Evolutionary conservation across 73 alveolate genomes (phyloP), one percentile per base, ranked within the genome.

Genomic region (Uronychia setigera): DNA sequence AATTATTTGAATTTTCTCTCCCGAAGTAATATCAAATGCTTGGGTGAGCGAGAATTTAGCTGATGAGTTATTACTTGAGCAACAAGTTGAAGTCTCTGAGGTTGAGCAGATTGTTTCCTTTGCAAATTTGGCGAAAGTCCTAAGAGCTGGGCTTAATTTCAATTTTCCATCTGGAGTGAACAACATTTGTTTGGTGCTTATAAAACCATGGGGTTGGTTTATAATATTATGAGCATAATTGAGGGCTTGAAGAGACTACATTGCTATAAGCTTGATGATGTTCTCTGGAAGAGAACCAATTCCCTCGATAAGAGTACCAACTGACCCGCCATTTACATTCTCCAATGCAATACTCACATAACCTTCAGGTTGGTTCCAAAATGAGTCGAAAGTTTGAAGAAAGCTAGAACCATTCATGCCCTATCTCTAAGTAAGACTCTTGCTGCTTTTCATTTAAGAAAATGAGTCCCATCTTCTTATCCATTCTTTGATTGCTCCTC

Each of bases 341-440:
- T 46, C 67, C 67, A 46, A 11, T 46, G 67, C 67, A 5, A 46
- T 19, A 46, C 67, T 46, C n/a, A 46, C 67, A 19, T 11, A 46
- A 46, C n/a, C 67, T 19, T 46, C 67, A 46, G 67, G 67, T 46
- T 46, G 67, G 67, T 46, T 46, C 67, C 67, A 46, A 46, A 46
- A 46, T 46, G 67, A 46, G 67, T 46, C 67, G 19, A 11, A 46
- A 19, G n/a, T 11, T 5, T 19, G 67, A 19, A 46, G 67, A 19
- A 46, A 46, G 67, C 67, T 46, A 5, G 19, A 46, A 46, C n/a
- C 67, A 5, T 46, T 5, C 5, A 11, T 46, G 5, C 67, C 67
- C 19, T 11, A 19, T 46, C 67, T 46, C 19, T 5, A 46, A 11
- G 67, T 46, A 19, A 46, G 67, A 19, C 67, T 46, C 67, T 46